Evolutionary conservation across 768 basidiomycete species (phyloP), one percentile per base, ranked within the genome.

Genomic region (Tremella yokohamensis): DNA sequence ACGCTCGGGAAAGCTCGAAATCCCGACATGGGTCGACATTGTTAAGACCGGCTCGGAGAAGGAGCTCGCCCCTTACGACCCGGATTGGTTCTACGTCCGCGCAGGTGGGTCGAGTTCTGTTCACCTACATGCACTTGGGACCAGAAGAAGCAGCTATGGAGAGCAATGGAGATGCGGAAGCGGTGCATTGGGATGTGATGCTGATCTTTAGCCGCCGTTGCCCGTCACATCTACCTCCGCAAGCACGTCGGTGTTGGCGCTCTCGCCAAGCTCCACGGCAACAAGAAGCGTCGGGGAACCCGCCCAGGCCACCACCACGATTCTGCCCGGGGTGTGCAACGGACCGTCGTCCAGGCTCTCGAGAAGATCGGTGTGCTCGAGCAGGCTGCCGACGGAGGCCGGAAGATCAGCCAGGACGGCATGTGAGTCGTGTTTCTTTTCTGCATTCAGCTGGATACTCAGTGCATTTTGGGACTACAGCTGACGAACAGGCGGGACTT

Each of bases 341-440:
- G 93, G 76, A 92, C 89, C 80, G 81, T 97, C 68, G 91, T 93
- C 81, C 94, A 99, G 81, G 85, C 91, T 47, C 82, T 98, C 69
- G 94, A 97, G 84, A 96, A 94, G 84, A 97, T 99, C 74, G 93
- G 93, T 73, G 96, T 98, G 58, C 83, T 98, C 72, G 96, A 98
- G 81, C 83, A 87, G 80, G 84, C 88, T 60, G 85, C 88, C 44
- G 91, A 93, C 74, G 96, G 94, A 69, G 94, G 94, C 62, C 86
- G 96, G 73, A 85, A 89, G 81, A 94, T 98, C 78, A 86, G 85
- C 76, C 93, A 97, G 80, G 94, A 97, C 75, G 94, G 94, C 63
- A 89, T 90, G 79, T 75, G 73, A 71, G 76, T 76, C 39, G 12
- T 38, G 26, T 18, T 15, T 45, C 42, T 45, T 4, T 45, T 45